Conservation (phyloP, 768 basidiomycete species). For the Megacollybia marginata region DNA sequence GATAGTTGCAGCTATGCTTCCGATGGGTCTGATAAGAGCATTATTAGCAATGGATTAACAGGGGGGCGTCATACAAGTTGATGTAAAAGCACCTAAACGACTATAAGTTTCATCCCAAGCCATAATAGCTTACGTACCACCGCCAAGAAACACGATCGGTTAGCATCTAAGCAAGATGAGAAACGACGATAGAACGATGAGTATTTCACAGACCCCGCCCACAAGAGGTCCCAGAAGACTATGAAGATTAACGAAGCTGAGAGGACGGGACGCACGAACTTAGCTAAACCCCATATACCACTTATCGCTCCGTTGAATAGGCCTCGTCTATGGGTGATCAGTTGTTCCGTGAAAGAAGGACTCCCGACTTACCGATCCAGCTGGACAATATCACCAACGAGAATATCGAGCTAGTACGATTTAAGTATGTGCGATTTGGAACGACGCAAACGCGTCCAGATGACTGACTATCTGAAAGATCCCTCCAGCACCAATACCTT, state of each 20-base stretch:
- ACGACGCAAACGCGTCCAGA: no score
- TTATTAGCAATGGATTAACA: background rate
- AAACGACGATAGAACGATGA: background rate
- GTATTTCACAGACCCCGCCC: conserved; percentile 77
- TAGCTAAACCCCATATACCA: conserved; percentile 73
- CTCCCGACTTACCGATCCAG: conserved; percentile 53
- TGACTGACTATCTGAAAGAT: conserved; percentile 63
- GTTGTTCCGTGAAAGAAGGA: no score
- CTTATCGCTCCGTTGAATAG: conserved; percentile 69
- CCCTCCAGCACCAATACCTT: conserved; percentile 80
- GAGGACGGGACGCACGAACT: conserved; percentile 15
- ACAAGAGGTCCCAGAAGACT: conserved; percentile 51
- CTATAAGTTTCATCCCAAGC: background rate
- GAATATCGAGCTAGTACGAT: conserved; percentile 48
- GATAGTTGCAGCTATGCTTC: conserved; percentile 52
- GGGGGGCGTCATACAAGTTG: conserved; percentile 43
- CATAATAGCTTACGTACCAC: conserved; percentile 56
- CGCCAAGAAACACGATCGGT: conserved; percentile 77
- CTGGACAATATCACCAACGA: conserved; percentile 77
- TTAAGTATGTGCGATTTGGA: no score
- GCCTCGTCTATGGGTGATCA: conserved; percentile 57
- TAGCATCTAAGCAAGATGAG: conserved; percentile 37
- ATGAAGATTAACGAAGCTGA: background rate
- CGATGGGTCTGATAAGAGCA: conserved; percentile 49
- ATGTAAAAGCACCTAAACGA: conserved; percentile 62